Evolutionary conservation across 192 early-diverging fungal genomes (phyloP), one percentile per base, ranked within the genome.

Genomic region (Entomortierella beljakovae): DNA sequence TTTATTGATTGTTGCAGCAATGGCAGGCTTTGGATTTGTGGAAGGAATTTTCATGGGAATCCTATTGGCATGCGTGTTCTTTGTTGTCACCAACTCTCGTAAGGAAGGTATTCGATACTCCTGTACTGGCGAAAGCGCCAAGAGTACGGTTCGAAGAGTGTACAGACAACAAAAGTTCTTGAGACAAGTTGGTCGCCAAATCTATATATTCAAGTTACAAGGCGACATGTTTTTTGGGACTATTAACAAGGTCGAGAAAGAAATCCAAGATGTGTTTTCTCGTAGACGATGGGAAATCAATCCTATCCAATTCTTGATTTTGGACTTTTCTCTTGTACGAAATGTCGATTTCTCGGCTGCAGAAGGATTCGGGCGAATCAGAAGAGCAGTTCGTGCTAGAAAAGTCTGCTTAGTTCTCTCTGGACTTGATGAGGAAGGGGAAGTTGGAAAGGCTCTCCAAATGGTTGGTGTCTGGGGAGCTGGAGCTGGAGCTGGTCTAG

Each of bases 141-240:
- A 92, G 56, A 95, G 93, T 31, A 98, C 92, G 2, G 96, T 99
- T 22, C 90, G 96, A 28, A 85, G 97, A 29, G 84, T 95, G 13
- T 95, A 95, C 68, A 85, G 95, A 32, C 94, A 98, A 81, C 94
- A 96, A 64, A 86, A 87, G 28, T 97, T 95, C 64, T 76, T 99
- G 64, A 90, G 92, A 58, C 83, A 91, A 40, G 93, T 95, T 11
- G 94, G 93, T 34, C 86, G 84, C 13, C 95, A 96, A 70, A 96
- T 97, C 58, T 91, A 93, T 61, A 90, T 94, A 9, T 87, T 98
- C 79, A 92, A 92, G 67, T 75, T 98, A 54, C 96, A 99, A 80
- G 93, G 97, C 23, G 97, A 97, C 67, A 87, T 99, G 88, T 99
- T 99, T 70, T 99, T 98, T 85, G 97, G 96, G 46, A 96, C 96